phyloP scores from a whole-genome alignment of 2,329 filamentous ascomycete species.

The Fusarium sp. region DNA sequence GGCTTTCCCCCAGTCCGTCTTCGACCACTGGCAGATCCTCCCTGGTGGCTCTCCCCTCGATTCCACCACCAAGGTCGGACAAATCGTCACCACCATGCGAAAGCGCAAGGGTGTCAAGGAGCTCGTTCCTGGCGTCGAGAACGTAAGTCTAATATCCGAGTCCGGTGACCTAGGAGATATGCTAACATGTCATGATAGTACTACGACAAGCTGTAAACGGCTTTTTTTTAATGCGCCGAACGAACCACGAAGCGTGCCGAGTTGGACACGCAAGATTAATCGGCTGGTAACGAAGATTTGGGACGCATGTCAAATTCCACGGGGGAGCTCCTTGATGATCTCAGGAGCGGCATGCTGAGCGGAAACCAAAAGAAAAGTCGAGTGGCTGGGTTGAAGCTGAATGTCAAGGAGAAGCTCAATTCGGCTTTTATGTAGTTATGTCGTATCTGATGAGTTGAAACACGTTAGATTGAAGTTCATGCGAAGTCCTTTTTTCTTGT shows the following conservation, averaged over 20 bases:
- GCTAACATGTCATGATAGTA: constrained; percentile 65
- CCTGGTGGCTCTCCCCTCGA: constrained; percentile 94
- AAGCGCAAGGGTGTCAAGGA: constrained; percentile 99
- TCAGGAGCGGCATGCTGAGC: constrained; percentile 43
- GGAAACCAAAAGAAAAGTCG: constrained; percentile 46
- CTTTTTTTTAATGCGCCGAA: constrained; percentile 52
- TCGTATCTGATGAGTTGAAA: constrained; percentile 53
- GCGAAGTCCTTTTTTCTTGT: background rate
- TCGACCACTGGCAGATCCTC: constrained; percentile 98
- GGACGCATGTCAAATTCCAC: constrained; percentile 41
- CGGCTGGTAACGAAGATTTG: constrained; percentile 47
- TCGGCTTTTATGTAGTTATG: constrained; percentile 55
- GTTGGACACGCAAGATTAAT: constrained; percentile 53
- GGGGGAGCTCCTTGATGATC: constrained; percentile 39
- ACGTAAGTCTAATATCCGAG: constrained; percentile 71
- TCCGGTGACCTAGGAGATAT: background rate
- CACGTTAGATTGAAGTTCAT: constrained; percentile 46
- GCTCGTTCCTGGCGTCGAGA: constrained; percentile 89
- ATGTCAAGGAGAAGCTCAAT: constrained; percentile 48
- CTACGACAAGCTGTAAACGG: constrained; percentile 96
- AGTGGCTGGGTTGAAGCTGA: constrained; percentile 49
- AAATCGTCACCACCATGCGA: constrained; percentile 87
- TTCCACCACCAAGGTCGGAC: constrained; percentile 79
- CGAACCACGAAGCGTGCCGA: constrained; percentile 56
- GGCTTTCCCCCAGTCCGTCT: constrained; percentile 98